phyloP scores from a whole-genome alignment of 352 stramenopile genomes.

The Phytophthora pluvialis region DNA sequence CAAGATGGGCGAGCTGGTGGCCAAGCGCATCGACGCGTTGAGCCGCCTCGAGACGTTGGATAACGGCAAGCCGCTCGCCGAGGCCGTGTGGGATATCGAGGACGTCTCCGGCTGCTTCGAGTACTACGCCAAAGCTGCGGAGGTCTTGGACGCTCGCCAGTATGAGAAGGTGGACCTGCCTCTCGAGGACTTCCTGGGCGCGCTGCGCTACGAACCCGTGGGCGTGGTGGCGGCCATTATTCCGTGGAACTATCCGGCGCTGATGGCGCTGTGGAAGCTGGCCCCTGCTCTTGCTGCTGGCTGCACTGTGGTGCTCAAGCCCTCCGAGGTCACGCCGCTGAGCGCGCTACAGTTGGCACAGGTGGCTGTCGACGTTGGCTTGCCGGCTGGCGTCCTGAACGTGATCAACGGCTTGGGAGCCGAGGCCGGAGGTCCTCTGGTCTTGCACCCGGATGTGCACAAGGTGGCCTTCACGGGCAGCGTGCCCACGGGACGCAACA shows the following conservation, averaged over 20 bases:
- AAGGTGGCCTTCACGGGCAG: constrained; percentile 42
- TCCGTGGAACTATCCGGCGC: constrained; percentile 43
- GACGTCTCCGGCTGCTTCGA: constrained; percentile 61
- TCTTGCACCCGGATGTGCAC: constrained; percentile 52
- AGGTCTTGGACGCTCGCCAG: constrained; percentile 47
- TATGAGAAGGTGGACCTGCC: constrained; percentile 54
- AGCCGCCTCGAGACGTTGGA: constrained; percentile 72
- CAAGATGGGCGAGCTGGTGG: constrained; percentile 28
- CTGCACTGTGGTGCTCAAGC: constrained; percentile 79
- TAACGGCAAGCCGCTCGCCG: constrained; percentile 64
- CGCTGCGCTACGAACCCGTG: constrained; percentile 69
- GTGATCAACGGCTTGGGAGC: constrained; percentile 68
- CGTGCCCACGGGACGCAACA: constrained; percentile 26
- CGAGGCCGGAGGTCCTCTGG: constrained; percentile 69
- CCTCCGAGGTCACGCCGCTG: constrained; percentile 93
- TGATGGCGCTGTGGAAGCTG: constrained; percentile 80
- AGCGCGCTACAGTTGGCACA: constrained; percentile 76
- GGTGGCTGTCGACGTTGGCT: constrained; percentile 63
- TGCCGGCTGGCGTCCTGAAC: constrained; percentile 71
- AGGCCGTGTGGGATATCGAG: constrained; percentile 77
- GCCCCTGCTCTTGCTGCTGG: constrained; percentile 91
- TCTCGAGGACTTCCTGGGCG: constrained; percentile 53
- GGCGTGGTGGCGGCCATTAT: constrained; percentile 74
- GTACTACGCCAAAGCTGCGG: constrained; percentile 34
- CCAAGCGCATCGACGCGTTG: constrained; percentile 36